Evolutionary conservation across 1,139 yeast species (phyloP).

Genomic region (Blastobotrys niveus): DNA sequence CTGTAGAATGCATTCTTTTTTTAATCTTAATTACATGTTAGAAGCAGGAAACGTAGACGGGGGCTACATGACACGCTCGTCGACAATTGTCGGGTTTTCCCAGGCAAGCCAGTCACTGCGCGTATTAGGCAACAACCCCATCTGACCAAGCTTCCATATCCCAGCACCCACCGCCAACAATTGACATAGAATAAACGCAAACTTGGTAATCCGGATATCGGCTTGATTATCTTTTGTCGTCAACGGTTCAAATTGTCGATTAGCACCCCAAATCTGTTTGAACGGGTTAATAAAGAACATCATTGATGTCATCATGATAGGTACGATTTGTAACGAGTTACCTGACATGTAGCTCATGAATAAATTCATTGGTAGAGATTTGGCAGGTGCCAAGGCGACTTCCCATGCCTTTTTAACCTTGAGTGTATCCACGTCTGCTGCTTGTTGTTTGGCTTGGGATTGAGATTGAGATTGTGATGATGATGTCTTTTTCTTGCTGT

Average conservation of each 20-base stretch:
- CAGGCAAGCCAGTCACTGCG: conserved; percentile 90
- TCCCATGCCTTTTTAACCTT: conserved; percentile 71
- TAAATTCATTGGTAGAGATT: conserved; percentile 79
- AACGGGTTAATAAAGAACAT: conserved; percentile 66
- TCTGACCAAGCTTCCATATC: conserved; percentile 71
- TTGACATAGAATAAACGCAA: conserved; percentile 54
- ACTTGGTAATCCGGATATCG: conserved; percentile 46
- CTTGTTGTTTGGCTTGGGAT: too few relatives aligned
- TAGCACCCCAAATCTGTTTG: conserved; percentile 59
- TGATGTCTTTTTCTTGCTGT: conserved; percentile 11
- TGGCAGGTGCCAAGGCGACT: conserved; percentile 75
- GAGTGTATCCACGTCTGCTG: conserved; percentile 24
- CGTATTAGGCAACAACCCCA: conserved; percentile 89
- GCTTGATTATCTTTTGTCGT: conserved; percentile 31
- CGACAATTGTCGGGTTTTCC: conserved; percentile 49
- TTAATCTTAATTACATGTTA: too few relatives aligned
- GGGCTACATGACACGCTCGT: conserved; percentile 13
- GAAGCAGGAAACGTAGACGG: too few relatives aligned
- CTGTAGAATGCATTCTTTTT: too few relatives aligned
- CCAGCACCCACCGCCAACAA: conserved; percentile 67
- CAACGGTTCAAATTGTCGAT: conserved; percentile 37
- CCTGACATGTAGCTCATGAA: conserved; percentile 95
- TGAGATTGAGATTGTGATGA: background rate
- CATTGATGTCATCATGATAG: conserved; percentile 86
- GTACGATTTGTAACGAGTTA: conserved; percentile 79